Base-by-base conservation (phyloP, 2,329 filamentous ascomycete species). In the Myrmaecium sp. region DNA sequence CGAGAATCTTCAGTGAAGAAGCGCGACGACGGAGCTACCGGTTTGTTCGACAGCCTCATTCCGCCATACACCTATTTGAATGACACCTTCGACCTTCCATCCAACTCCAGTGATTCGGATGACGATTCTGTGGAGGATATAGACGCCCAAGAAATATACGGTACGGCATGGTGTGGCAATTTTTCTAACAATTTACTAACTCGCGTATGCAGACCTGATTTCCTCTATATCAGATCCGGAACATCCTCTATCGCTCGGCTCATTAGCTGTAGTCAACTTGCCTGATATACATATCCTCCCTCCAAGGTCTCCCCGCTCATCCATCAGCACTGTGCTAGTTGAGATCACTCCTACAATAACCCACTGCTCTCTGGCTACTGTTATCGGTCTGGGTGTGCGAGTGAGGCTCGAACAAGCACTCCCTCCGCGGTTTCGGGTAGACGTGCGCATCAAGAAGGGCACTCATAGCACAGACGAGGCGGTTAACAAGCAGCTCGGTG, bases 121-220 rank as follows among this genome's bases (percentile, higher is more conserved):
- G 69, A 74, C 31, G 64, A 70, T 25, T 58, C 61, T 2, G 62
- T 73, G 18, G 84, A 95, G 41, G 78, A 79, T 30, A 93, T 98
- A 39, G 89, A 98, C 47, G 81, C 91, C 51, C 89, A 94, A 52
- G 89, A 98, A 54, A 86, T 98, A 21, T 98, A 86, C 48, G 83
- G 82, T 89, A 58, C 37, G 43, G 20, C 12, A n/a, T 7, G 13
- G 33, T 27, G 43, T 33, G n/a, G 16, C n/a, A n/a, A n/a, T n/a
- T n/a, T n/a, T n/a, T n/a, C n/a, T n/a, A n/a, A n/a, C n/a, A n/a
- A n/a, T n/a, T n/a, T n/a, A n/a, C n/a, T n/a, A n/a, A n/a, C n/a
- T 25, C 29, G 10, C 14, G 24, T 9, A 16, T 34, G 28, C 36
- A 89, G 86, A 98, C 58, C 66, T 98, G 33, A 89, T 98, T 42